Conservation (phyloP, 768 basidiomycete species). For the Phylloporus sp. region DNA sequence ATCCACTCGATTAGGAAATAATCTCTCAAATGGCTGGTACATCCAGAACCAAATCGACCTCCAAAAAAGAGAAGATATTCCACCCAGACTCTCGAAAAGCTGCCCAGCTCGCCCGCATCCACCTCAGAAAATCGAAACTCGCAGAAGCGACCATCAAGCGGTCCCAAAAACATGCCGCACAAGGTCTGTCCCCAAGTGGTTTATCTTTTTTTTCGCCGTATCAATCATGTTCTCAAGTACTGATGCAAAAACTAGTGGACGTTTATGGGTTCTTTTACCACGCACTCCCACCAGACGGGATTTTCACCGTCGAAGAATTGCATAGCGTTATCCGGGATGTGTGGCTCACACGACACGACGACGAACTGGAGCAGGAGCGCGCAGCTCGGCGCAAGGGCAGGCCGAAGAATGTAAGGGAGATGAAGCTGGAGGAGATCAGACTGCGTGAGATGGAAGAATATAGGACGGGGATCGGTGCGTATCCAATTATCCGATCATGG, state of each 20-base stretch:
- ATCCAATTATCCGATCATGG: neutral
- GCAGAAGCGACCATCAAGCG: slow-evolving; percentile 53
- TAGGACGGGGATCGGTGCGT: slow-evolving; percentile 75
- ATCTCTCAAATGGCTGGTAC: neutral
- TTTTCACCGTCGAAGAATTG: slow-evolving; percentile 59
- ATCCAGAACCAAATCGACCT: slow-evolving; percentile 17
- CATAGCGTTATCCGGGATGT: slow-evolving; percentile 61
- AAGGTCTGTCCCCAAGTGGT: slow-evolving; percentile 37
- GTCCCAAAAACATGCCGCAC: slow-evolving; percentile 48
- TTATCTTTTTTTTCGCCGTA: neutral
- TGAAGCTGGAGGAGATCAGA: slow-evolving; percentile 64
- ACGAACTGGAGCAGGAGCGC: slow-evolving; percentile 58
- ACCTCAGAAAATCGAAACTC: slow-evolving; percentile 67
- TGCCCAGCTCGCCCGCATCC: slow-evolving; percentile 62
- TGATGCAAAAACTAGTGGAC: slow-evolving; percentile 45
- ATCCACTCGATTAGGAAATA: too few species aligned
- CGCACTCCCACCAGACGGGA: slow-evolving; percentile 56
- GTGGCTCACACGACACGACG: slow-evolving; percentile 74
- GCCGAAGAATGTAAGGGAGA: slow-evolving; percentile 67
- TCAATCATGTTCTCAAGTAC: neutral
- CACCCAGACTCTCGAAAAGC: slow-evolving; percentile 86
- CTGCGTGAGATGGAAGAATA: too few species aligned
- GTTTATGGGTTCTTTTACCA: slow-evolving; percentile 75
- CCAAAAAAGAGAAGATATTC: slow-evolving; percentile 74
- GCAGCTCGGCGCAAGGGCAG: slow-evolving; percentile 64